These are phyloP conservation scores for Monosporascus sp. DNA, from an alignment of 2,329 filamentous ascomycete species.

Conservation along the genomic window DNA sequence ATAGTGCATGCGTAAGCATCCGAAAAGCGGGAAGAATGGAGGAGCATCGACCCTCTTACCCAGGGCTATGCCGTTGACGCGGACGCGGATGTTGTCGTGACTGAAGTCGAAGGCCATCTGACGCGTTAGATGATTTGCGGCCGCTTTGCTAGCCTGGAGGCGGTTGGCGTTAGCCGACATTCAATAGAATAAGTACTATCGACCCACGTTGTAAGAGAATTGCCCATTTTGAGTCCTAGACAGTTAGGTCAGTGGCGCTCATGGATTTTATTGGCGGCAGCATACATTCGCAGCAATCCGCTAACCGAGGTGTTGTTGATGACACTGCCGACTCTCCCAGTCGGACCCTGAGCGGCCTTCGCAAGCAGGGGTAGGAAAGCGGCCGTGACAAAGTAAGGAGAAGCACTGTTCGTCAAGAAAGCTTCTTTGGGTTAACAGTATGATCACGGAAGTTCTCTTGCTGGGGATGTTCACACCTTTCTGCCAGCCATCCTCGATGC, in stretches of 20 bases:
- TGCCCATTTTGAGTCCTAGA: not conserved
- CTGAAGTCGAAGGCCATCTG: conserved; percentile 10
- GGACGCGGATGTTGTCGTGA: conserved; percentile 21
- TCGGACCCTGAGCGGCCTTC: conserved; percentile 38
- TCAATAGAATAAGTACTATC: not conserved
- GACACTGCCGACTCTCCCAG: conserved; percentile 42
- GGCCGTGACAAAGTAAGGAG: conserved; percentile 47
- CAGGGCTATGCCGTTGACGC: conserved; percentile 21
- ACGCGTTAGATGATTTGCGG: conserved; percentile 1
- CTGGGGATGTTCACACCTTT: conserved; percentile 24
- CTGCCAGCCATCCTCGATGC: conserved; percentile 22
- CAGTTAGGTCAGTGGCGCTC: no score
- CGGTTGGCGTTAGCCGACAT: not conserved
- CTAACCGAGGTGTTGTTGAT: conserved; percentile 49
- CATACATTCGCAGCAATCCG: conserved; percentile 39
- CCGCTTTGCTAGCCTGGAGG: conserved; percentile 6
- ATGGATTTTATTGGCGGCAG: no score
- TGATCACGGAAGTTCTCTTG: not conserved
- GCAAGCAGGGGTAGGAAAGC: conserved; percentile 49
- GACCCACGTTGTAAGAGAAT: not conserved
- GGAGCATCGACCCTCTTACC: conserved; percentile 10
- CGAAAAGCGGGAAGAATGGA: no score
- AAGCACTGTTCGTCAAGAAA: conserved; percentile 41
- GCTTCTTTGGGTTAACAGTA: not conserved
- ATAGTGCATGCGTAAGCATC: no score